A percentile compares a stretch with the other conserved stretches of the same genome.
These are phyloP conservation scores for Ascomycota sp. DNA, from an alignment of 2,329 filamentous ascomycete species.

Conservation along the genomic window DNA sequence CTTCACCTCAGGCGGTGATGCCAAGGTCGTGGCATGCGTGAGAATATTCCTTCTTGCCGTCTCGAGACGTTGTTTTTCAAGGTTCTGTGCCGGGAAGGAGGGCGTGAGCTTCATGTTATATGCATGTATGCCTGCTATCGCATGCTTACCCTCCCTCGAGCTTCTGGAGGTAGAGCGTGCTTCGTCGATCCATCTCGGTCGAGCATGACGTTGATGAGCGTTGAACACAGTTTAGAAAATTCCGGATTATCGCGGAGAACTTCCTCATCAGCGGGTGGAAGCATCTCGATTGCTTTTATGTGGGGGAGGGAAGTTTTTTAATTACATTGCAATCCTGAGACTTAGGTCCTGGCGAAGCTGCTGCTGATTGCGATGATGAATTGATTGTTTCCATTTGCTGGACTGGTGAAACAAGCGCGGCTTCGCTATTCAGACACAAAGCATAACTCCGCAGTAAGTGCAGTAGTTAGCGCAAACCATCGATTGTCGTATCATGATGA, in stretches of 20 bases:
- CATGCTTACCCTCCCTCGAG: constrained; percentile 27
- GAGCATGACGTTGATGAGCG: constrained; percentile 30
- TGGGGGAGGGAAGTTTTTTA: too few relatives aligned
- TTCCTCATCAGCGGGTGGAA: constrained; percentile 35
- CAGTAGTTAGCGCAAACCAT: too few relatives aligned
- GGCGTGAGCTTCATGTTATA: constrained; percentile 1
- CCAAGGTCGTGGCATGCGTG: constrained; percentile 24
- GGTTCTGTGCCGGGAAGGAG: constrained; percentile 16
- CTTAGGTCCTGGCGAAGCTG: too few relatives aligned
- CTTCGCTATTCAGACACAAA: too few relatives aligned
- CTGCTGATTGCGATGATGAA: background rate
- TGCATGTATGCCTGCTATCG: too few relatives aligned
- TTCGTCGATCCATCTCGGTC: constrained; percentile 38
- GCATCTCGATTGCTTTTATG: constrained; percentile 16
- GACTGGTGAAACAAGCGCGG: too few relatives aligned
- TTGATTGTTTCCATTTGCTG: too few relatives aligned
- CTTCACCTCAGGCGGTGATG: constrained; percentile 13
- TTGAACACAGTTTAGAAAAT: constrained; percentile 37
- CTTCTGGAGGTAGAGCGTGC: constrained; percentile 25
- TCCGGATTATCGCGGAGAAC: constrained; percentile 36
- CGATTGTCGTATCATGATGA: too few relatives aligned
- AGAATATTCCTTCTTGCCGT: constrained; percentile 31
- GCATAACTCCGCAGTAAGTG: too few relatives aligned
- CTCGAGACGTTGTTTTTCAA: constrained; percentile 25
- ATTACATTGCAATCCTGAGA: too few relatives aligned